Conservation (phyloP, 202 grass and related monocot species). For the Hordeum pubiflorum region DNA sequence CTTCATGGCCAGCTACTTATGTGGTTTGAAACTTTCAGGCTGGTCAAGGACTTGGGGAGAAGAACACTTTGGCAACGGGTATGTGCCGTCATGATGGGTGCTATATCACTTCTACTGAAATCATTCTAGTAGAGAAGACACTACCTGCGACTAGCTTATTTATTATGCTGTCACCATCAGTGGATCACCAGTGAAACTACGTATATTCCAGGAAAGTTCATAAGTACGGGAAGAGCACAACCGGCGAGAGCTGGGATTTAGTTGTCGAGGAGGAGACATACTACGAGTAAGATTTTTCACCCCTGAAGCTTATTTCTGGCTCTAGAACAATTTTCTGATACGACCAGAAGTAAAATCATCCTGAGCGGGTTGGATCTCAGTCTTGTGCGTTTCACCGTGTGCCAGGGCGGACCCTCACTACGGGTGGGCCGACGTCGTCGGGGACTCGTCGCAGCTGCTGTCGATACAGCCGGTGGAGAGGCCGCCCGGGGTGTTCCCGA, state of each 20-base stretch:
- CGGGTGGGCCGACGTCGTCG: constrained; percentile 87
- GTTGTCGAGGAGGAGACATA: constrained; percentile 77
- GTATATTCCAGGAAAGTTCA: constrained; percentile 68
- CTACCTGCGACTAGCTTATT: no score
- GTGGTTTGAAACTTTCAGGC: constrained; percentile 45
- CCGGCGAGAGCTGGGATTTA: constrained; percentile 90
- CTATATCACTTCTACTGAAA: neutral
- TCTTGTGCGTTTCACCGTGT: neutral
- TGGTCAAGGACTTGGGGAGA: constrained; percentile 99
- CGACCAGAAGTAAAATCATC: neutral
- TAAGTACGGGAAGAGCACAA: constrained; percentile 94
- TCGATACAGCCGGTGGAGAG: constrained; percentile 65
- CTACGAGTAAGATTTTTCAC: constrained; percentile 64
- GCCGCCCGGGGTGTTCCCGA: constrained; percentile 62
- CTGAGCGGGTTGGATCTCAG: neutral
- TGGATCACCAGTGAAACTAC: neutral
- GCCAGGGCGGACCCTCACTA: constrained; percentile 75
- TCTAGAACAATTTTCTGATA: neutral
- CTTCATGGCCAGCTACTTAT: neutral
- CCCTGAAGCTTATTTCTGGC: neutral
- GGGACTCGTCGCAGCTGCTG: constrained; percentile 75
- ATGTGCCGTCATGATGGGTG: constrained; percentile 15
- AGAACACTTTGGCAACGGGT: constrained; percentile 93
- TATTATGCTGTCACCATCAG: neutral
- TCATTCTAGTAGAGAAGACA: neutral